phyloP scores from a whole-genome alignment of 768 basidiomycete genomes.

The Gautieria morchelliformis region DNA sequence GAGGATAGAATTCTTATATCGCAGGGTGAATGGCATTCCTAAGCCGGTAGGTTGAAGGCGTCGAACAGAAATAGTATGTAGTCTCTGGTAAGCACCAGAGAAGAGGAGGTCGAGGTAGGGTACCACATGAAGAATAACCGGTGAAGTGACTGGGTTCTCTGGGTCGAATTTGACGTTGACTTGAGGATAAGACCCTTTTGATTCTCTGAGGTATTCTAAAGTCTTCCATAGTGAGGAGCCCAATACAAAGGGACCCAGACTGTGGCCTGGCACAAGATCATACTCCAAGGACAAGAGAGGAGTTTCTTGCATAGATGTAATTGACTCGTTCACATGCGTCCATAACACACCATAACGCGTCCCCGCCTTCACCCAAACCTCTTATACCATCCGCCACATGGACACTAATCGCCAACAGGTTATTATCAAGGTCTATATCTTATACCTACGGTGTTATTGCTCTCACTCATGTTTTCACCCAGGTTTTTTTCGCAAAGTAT shows the following conservation, averaged over 20 bases:
- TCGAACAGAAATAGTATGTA: slow-evolving; percentile 69
- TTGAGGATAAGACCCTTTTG: slow-evolving; percentile 65
- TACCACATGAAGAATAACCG: slow-evolving; percentile 66
- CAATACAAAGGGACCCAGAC: slow-evolving; percentile 64
- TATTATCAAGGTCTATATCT: slow-evolving; percentile 32
- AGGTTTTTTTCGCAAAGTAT: slow-evolving; percentile 77
- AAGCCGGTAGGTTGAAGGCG: slow-evolving; percentile 33
- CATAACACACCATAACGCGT: slow-evolving; percentile 10
- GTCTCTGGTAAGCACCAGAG: slow-evolving; percentile 66
- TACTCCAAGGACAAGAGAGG: slow-evolving; percentile 41
- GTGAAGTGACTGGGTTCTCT: slow-evolving; percentile 58
- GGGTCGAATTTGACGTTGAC: slow-evolving; percentile 79
- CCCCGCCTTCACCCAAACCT: not conserved
- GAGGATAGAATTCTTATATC: slow-evolving; percentile 55
- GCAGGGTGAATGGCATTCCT: slow-evolving; percentile 48
- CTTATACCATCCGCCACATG: slow-evolving; percentile 18
- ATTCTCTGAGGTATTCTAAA: slow-evolving; percentile 54
- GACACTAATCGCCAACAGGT: slow-evolving; percentile 28
- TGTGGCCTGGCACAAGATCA: slow-evolving; percentile 66
- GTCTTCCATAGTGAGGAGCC: slow-evolving; percentile 74
- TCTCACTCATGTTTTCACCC: slow-evolving; percentile 3
- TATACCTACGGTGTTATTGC: not conserved
- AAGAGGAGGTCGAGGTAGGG: slow-evolving; percentile 83
- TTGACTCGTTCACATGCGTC: slow-evolving; percentile 7
- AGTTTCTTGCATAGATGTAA: not conserved